A percentile compares a stretch with the other conserved stretches of the same genome.
Evolutionary conservation across 1,284 basidiomycete genomes (phyloP).

Genomic region (Leccinum pachyderme): DNA sequence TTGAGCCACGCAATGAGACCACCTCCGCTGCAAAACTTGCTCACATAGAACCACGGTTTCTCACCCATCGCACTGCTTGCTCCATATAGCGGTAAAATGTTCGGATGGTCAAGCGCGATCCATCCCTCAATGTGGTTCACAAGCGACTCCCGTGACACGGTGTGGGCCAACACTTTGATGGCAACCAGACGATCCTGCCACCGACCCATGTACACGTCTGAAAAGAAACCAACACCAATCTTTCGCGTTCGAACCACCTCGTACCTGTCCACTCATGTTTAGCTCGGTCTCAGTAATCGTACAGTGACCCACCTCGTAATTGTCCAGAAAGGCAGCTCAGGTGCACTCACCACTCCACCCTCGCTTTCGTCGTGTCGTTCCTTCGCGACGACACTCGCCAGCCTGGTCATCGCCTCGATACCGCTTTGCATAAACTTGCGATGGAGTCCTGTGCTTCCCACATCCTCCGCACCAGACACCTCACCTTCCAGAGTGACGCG

Average conservation of each 20-base stretch:
- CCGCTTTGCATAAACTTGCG: conserved; percentile 47
- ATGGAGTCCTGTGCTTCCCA: conserved; percentile 21
- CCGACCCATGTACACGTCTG: conserved; percentile 64
- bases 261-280: conserved; percentile 38
- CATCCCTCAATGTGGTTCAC: conserved; percentile 51
- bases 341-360: conserved; percentile 12
- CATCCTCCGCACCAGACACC: neutral
- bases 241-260: conserved; percentile 62
- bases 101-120: conserved; percentile 49
- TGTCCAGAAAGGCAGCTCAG: conserved; percentile 65
- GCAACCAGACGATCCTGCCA: conserved; percentile 64
- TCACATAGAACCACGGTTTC: conserved; percentile 69
- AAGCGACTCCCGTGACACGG: conserved; percentile 50
- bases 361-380: neutral
- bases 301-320: conserved; percentile 50
- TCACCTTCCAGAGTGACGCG: neutral
- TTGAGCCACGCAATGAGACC: conserved; percentile 40
- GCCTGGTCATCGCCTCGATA: conserved; percentile 48
- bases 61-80: conserved; percentile 57
- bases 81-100: conserved; percentile 56
- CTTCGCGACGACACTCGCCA: conserved; percentile 30
- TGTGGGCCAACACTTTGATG: conserved; percentile 51
- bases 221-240: conserved; percentile 68
- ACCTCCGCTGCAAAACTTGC: conserved; percentile 55
- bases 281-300: neutral